Base-by-base conservation (phyloP, 345 rosid genomes). In the Hibiscus tridactylites region DNA sequence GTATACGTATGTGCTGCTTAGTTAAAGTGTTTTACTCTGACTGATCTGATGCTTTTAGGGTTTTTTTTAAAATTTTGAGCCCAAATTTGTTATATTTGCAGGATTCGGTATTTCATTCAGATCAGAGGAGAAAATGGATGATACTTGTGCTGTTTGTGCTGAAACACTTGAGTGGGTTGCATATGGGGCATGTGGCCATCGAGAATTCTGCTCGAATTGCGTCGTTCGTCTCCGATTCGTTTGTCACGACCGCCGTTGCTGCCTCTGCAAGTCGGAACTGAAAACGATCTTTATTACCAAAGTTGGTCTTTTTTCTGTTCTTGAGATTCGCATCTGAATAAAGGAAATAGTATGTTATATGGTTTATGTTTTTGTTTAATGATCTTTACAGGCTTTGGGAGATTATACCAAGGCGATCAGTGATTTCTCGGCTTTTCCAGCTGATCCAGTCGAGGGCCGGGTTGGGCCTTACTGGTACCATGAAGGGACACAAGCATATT, bases 161-260 rank as follows among this genome's bases (percentile, higher is more conserved):
- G 98, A 94, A 26, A 74, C 84, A 28, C 81, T 94, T 64, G 93
- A 94, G 73, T 94, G 98, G 98, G 97, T 88, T 73, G 95, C 95
- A 13, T 94, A 94, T 50, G 97, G 96, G 2, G 74, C 91, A 5
- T 91, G 97, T 71, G 96, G 97, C n/a, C 98, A 94, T 80, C 89
- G 91, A 5, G 98, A 93, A 7, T 97, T 91, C 44, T 93, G 97
- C 86, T 84, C 95, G 12, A 91, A 92, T 53, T 93, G 97, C 79
- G 88, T 93, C 21, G 86, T 86, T 69, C 96, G 96, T 49, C 92
- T 93, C 77, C 96, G 98, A n/a, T 91, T 90, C 80, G 84, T 90
- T 76, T 86, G 91, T 80, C 74, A 82, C 15, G 91, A 88, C 62
- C 79, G 75, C n/a, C 85, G 85, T 9, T 89, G 94, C 78, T 94